Conservation (phyloP, 2,329 filamentous ascomycete species). For the Diplocarpon rosae region DNA sequence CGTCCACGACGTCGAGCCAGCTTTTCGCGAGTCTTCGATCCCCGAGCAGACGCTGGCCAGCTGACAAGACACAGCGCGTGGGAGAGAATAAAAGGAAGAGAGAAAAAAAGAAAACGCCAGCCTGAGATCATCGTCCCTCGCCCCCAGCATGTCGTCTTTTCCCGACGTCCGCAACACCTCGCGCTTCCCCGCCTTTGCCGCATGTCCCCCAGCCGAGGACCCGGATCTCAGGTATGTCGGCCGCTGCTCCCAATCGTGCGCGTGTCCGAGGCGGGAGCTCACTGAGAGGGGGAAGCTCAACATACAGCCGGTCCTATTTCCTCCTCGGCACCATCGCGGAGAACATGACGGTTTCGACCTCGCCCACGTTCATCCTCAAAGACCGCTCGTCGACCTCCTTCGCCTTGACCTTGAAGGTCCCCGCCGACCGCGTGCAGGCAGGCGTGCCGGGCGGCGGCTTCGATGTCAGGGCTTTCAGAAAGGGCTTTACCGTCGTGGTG, state of each 20-base stretch:
- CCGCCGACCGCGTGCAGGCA: not conserved
- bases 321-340: constrained; percentile 21
- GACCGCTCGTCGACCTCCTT: constrained; percentile 15
- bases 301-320: constrained; percentile 4
- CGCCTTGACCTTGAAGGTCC: constrained; percentile 17
- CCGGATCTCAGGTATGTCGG: not conserved
- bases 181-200: constrained; percentile 17
- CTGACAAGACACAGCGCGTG: no score
- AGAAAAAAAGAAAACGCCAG: no score
- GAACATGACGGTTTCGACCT: constrained; percentile 23
- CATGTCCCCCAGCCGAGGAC: constrained; percentile 9
- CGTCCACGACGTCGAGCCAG: no score
- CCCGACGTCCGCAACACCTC: constrained; percentile 14
- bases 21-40: not conserved
- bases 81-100: no score
- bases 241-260: no score
- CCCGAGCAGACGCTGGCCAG: no score
- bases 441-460: constrained; percentile 12
- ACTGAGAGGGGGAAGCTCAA: not conserved
- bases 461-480: constrained; percentile 19
- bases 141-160: constrained; percentile 11
- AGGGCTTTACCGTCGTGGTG: constrained; percentile 16
- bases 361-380: constrained; percentile 23
- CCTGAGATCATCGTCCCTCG: no score
- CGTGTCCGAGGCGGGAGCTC: no score